Base-by-base conservation (phyloP, 1,284 basidiomycete genomes). In the Sporisorium scitamineum region DNA sequence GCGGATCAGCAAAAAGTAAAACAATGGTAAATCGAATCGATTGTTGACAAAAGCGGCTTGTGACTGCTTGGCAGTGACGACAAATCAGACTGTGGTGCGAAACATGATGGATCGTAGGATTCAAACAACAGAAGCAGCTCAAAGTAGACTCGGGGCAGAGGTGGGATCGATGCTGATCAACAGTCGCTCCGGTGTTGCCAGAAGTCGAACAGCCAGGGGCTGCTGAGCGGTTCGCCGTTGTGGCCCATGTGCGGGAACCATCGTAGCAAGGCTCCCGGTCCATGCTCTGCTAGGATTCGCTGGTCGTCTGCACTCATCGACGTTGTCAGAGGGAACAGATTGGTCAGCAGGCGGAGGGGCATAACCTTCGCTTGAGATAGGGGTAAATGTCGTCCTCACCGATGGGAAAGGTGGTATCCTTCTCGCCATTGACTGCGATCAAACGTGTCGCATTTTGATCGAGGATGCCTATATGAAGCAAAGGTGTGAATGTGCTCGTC, bases 401-500 rank as follows among this genome's bases (percentile, higher is more conserved):
- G 32, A 76, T 76, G 2, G 74, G 74, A 24, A 76, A 76, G 54
- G 58, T 71, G 4, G 74, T 76, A 44, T 76, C 74, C 24, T 60
- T 45, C 45, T 72, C 63, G 13, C 74, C 74, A 29, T 76, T 76
- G 61, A 76, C 58, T 5, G 51, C 69, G 34, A 64, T 22, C 20
- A 76, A 3, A 5, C 31, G 53, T 11, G 74, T 62, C 1, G 61
- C 56, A 8, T 61, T 37, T 13, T 61, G 50, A 34, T 76, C 74
- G 3, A 76, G 65, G 10, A 76, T 3, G 29, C 74, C 39, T 42
- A n/a, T 16, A 9, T n/a, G n/a, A n/a, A 20, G 10, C 8, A 20
- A 16, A 9, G n/a, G 39, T 3, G 20, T 9, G n/a, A 42, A 3
- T 18, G 8, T 42, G 39, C n/a, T 20, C n/a, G 39, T 39, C 39